phyloP scores from a whole-genome alignment of 345 rosid species.

The Noccaea caerulescens region DNA sequence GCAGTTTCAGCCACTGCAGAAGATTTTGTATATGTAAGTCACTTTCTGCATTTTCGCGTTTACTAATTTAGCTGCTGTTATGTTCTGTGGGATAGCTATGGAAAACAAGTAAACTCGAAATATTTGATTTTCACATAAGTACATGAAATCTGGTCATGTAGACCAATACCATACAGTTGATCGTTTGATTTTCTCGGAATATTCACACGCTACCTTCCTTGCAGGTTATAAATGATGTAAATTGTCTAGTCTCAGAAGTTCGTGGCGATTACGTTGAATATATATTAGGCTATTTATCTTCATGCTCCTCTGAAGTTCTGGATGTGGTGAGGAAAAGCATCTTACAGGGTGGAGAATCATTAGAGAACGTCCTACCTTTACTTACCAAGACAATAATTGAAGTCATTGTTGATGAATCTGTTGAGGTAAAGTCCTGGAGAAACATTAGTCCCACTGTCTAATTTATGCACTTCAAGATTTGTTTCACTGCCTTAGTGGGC shows the following conservation, averaged over 20 bases:
- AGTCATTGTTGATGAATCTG: conserved; percentile 78
- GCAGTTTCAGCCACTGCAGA: conserved; percentile 74
- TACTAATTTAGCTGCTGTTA: conserved; percentile 24
- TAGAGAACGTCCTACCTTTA: conserved; percentile 61
- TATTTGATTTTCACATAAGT: not conserved
- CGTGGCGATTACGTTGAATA: conserved; percentile 66
- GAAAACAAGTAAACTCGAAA: conserved; percentile 22
- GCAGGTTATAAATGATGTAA: conserved; percentile 90
- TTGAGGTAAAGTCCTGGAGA: conserved; percentile 64
- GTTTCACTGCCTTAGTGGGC: not conserved
- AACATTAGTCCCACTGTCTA: conserved; percentile 1
- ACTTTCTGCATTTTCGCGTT: not conserved
- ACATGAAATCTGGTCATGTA: not conserved
- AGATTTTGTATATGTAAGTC: conserved; percentile 82
- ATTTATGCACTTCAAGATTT: conserved; percentile 6
- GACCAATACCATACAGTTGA: not conserved
- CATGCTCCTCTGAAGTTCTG: conserved; percentile 69
- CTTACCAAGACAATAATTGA: conserved; percentile 62
- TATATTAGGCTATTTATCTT: conserved; percentile 63
- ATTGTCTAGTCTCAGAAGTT: conserved; percentile 64
- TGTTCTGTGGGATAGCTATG: conserved; percentile 19
- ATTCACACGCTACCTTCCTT: conserved; percentile 42
- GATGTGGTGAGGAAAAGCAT: conserved; percentile 81
- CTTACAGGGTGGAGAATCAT: conserved; percentile 62
- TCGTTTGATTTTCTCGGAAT: conserved; percentile 16